A percentile compares a stretch with the other conserved stretches of the same genome.
Conservation (phyloP, 176 grass and related monocot species). For the Avena insularis region DNA sequence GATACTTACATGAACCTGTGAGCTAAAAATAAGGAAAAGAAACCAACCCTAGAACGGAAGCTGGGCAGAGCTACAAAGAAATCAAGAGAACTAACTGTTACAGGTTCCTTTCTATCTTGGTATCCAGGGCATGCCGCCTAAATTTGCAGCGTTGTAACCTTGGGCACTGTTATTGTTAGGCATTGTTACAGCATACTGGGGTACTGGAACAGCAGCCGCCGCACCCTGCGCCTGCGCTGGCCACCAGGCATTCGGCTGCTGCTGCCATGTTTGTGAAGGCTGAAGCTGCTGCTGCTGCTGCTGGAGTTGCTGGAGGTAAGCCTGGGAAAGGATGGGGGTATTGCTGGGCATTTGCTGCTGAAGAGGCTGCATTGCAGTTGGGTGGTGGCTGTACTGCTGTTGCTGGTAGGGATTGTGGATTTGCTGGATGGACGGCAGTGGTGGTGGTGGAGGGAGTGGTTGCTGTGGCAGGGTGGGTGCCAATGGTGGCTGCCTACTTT, state of each 20-base stretch:
- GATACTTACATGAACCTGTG: slow-evolving; percentile 47
- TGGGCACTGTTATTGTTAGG: slow-evolving; percentile 45
- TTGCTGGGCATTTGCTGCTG: neutral
- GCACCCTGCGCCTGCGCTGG: slow-evolving; percentile 17
- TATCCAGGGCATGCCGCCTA: slow-evolving; percentile 46
- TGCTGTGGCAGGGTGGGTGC: slow-evolving; percentile 21
- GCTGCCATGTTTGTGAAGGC: slow-evolving; percentile 41
- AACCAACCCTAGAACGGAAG: slow-evolving; percentile 39
- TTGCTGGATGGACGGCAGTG: slow-evolving; percentile 37
- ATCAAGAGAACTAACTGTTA: slow-evolving; percentile 37
- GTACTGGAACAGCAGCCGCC: neutral
- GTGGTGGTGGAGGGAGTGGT: slow-evolving; percentile 39
- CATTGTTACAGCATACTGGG: slow-evolving; percentile 30
- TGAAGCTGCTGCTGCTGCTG: slow-evolving; percentile 49
- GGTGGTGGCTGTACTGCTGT: slow-evolving; percentile 12
- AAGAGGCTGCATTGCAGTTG: slow-evolving; percentile 44
- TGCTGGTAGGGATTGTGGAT: slow-evolving; percentile 47
- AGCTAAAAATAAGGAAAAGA: neutral
- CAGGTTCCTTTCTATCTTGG: slow-evolving; percentile 25
- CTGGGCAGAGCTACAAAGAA: slow-evolving; percentile 28
- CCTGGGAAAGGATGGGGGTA: slow-evolving; percentile 23
- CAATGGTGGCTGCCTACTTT: slow-evolving; percentile 31
- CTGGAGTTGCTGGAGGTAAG: slow-evolving; percentile 37
- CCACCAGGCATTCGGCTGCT: slow-evolving; percentile 41
- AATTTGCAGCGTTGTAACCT: slow-evolving; percentile 28